Evolutionary conservation across 345 rosid genomes (phyloP).

Genomic region (Pistacia vera): DNA sequence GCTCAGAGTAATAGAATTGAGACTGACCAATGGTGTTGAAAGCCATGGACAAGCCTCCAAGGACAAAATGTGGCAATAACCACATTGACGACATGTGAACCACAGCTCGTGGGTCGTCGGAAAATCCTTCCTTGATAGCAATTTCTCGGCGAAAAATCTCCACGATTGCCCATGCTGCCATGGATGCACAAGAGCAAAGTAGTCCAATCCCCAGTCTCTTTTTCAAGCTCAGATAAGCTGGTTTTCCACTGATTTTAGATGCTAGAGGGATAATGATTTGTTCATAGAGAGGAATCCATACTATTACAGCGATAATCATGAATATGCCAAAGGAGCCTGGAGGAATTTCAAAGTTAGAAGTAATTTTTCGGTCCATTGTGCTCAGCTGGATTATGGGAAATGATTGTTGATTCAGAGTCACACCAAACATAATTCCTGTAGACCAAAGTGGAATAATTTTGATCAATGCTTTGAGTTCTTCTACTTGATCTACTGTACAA

Average conservation of each 20-base stretch:
- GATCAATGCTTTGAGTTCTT: constrained; percentile 57
- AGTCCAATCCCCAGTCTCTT: constrained; percentile 56
- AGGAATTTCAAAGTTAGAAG: constrained; percentile 48
- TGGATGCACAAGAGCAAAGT: constrained; percentile 27
- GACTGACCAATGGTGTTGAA: constrained; percentile 42
- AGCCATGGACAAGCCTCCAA: constrained; percentile 48
- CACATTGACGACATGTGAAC: constrained; percentile 52
- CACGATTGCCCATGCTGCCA: constrained; percentile 35
- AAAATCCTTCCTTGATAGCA: constrained; percentile 29
- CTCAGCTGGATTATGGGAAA: constrained; percentile 44
- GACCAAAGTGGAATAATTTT: constrained; percentile 56
- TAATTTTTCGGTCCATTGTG: constrained; percentile 57
- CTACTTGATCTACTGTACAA: constrained; percentile 62
- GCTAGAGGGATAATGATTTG: constrained; percentile 39
- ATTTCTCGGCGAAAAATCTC: constrained; percentile 39
- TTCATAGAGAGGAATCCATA: constrained; percentile 50
- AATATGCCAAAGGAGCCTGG: constrained; percentile 50
- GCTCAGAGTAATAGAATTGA: constrained; percentile 52
- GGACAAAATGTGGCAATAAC: constrained; percentile 38
- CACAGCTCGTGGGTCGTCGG: constrained; percentile 22
- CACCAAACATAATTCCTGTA: constrained; percentile 43
- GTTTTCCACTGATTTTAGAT: constrained; percentile 38
- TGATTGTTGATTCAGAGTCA: constrained; percentile 42
- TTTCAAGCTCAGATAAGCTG: constrained; percentile 39
- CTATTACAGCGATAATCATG: constrained; percentile 28